Evolutionary conservation across 441 rosid species (phyloP), one percentile per base, ranked within the genome.

Genomic region (Populus hybrid): DNA sequence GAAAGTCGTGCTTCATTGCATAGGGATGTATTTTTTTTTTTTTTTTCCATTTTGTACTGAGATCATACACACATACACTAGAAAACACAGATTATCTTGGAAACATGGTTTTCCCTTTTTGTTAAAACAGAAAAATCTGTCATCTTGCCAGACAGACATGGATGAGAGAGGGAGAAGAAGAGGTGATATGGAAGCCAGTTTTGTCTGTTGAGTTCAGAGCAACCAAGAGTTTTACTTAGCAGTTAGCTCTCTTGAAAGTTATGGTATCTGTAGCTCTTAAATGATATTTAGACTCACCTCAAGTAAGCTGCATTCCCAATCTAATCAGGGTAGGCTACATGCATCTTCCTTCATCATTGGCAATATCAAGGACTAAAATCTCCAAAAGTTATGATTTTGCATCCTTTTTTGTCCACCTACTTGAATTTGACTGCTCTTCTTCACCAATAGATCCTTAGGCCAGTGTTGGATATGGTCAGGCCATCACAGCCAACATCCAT

Each of bases 1-100:
- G 8, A 61, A 11, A 20, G 70, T 14, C 38, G n/a, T 40, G 30
- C 42, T 61, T 71, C 32, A 36, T 30, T 38, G 2, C 2, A 26
- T 16, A 65, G 34, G 64, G 42, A 71, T 6, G 67, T 23, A 12
- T 64, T 36, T 34, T 34, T 34, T 32, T 32, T 76, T 18, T 40
- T 34, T 11, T 40, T 10, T n/a, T n/a, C n/a, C 50, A 57, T 76
- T 66, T 12, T 69, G 73, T 67, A 77, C 69, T 69, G 40, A 46
- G 63, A 36, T 70, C 23, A 23, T 38, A 14, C 14, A 46, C 16
- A 72, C 32, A 21, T 38, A n/a, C 59, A 59, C 46, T 42, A 34
- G 24, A 32, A 16, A 28, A 50, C 18, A 1, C 26, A 26, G 9
- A 20, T 63, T 12, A 28, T 10, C 30, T 71, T 3, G 14, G 21